Base-by-base conservation (phyloP, 2,329 filamentous ascomycete species). In the Talaromyces sp. region DNA sequence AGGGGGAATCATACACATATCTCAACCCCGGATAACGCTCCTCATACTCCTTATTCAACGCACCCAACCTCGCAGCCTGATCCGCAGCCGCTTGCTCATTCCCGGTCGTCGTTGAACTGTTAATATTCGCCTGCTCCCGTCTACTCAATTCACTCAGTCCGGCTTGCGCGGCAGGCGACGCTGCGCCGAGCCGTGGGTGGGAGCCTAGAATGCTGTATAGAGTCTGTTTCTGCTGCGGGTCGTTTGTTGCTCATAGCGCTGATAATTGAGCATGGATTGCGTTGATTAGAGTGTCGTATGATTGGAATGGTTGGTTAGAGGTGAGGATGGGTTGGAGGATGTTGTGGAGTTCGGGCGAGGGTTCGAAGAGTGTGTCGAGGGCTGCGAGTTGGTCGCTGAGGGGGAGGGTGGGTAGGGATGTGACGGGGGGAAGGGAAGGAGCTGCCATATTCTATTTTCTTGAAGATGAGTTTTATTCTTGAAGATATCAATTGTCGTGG, bases 351-450 rank as follows among this genome's bases (percentile, higher is more conserved):
- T 89, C 86, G 0, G 85, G 81, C 62, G 89, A 93, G 16, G 91
- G 91, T 75, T 97, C 93, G 78, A 97, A 97, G 66, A 97, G 88
- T 3, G 88, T 83, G 78, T 96, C 91, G 58, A 97, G 85, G 60
- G 88, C 70, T 52, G 70, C 70, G 59, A 76, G 70, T 45, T 90
- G 84, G 22, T 84, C 79, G 33, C 82, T 72, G 35, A 86, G 82
- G 22, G 87, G 74, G 58, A 89, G 84, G 56, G 80, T 78, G 31
- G 83, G 80, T 45, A 96, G 80, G 14, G 80, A 78, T 54, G 81
- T 74, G 71, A 89, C 81, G 33, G 83, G 74, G 14, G 90, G 90
- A 7, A 95, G 83, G 13, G 68, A 39, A 41, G 69, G 69, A 8
- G 41, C 1, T 7, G 49, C 49, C 63, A 65, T 65, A 47, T 24